Evolutionary conservation across 345 rosid genomes (phyloP), one percentile per base, ranked within the genome.

Genomic region (Sonneratia alba): DNA sequence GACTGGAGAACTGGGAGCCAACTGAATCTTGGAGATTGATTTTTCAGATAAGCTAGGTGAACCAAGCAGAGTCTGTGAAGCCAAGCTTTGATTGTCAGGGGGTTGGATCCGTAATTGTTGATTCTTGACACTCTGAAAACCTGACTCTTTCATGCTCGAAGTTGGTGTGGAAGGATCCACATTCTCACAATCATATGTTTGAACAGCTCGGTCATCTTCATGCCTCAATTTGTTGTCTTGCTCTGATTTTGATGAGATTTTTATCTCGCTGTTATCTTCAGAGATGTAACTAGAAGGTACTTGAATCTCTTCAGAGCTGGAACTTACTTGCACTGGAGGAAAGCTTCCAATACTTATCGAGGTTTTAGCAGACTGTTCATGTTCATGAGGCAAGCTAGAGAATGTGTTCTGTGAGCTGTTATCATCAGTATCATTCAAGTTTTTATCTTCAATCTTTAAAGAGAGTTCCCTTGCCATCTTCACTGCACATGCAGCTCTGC

Each of bases 401-500:
- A 85, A 85, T 24, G 91, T 84, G 79, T 92, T 91, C 74, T 88
- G 96, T 57, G 97, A 89, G 81, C 97, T 87, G 71, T 67, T 77
- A 77, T 92, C 99, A 68, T 92, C 96, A 69, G 71, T 84, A 37
- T 92, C 98, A 85, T 83, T 91, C 79, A 87, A 74, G 74, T 81
- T 86, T 85, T 89, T 92, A 80, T 91, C 98, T 77, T 92, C 95
- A 2, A 85, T 77, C 78, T 85, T 89, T 57, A 78, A 83, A 48
- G 98, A 88, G 71, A 92, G 90, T 71, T 79, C 86, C 81, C 84
- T 89, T 40, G 91, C 92, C 97, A 87, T 83, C 84, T 84, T 91
- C 79, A 96, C 91, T 13, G 98, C 91, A 85, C 83, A 82, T 77
- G 88, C 87, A 71, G 98, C 97, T 91, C 99, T 96, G 86, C 78